Conservation (phyloP, 805 yeast species). For the Blastobotrys americana region DNA sequence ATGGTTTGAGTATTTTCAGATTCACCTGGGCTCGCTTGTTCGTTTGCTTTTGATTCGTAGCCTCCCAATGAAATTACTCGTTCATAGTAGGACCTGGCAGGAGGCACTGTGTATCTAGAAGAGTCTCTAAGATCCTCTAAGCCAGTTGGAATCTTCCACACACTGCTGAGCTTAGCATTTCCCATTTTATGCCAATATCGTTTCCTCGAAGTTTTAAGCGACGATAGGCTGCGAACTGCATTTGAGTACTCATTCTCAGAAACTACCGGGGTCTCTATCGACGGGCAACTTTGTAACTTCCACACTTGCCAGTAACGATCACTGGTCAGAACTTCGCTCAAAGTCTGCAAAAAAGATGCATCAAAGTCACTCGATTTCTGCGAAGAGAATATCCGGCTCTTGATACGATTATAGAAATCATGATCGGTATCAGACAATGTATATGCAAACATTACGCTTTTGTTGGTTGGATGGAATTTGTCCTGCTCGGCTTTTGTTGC, state of each 20-base stretch:
- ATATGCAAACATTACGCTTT: slow-evolving; percentile 19
- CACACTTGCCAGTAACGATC: slow-evolving; percentile 30
- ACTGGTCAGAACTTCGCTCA: slow-evolving; percentile 17
- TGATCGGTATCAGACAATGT: slow-evolving; percentile 17
- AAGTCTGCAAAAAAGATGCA: slow-evolving; percentile 12
- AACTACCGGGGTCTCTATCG: slow-evolving; percentile 21
- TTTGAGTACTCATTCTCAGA: slow-evolving; percentile 2
- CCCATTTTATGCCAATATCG: slow-evolving; percentile 28
- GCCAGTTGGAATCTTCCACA: slow-evolving; percentile 39
- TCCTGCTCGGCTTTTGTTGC: slow-evolving; percentile 12
- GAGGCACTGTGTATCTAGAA: slow-evolving; percentile 19
- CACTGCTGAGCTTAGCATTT: slow-evolving; percentile 26
- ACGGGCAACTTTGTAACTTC: slow-evolving; percentile 28
- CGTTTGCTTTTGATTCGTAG: too few relatives aligned
- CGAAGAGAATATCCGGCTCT: background rate
- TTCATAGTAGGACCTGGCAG: slow-evolving; percentile 19
- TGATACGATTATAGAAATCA: slow-evolving; percentile 14
- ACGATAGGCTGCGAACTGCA: slow-evolving; percentile 8
- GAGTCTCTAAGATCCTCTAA: slow-evolving; percentile 27
- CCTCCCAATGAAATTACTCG: slow-evolving; percentile 8
- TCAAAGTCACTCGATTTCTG: slow-evolving; percentile 13
- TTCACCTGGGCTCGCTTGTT: slow-evolving; percentile 6
- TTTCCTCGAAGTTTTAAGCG: slow-evolving; percentile 16
- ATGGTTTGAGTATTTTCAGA: slow-evolving; percentile 8
- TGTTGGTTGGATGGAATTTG: slow-evolving; percentile 15